These are phyloP conservation scores for Solanum pimpinellifolium DNA, from an alignment of 257 asterid genomes.

Conservation along the genomic window DNA sequence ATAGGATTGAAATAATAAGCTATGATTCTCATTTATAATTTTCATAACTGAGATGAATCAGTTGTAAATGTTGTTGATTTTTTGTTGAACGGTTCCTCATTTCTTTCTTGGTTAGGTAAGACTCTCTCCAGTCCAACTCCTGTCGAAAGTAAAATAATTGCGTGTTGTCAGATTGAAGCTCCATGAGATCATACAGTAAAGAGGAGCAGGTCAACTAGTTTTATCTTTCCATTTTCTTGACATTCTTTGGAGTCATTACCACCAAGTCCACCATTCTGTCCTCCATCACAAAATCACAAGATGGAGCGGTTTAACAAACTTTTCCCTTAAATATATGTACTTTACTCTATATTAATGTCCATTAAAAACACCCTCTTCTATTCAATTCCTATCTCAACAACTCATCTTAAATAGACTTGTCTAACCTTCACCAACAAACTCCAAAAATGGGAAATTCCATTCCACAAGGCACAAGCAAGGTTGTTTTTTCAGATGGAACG, in stretches of 20 bases:
- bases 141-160: background rate
- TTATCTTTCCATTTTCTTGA: slow-evolving; percentile 2
- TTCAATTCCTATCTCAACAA: background rate
- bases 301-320: slow-evolving; percentile 88
- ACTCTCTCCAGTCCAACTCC: slow-evolving; percentile 1
- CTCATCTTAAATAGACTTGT: background rate
- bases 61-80: slow-evolving; percentile 3
- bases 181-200: background rate
- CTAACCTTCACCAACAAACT: background rate
- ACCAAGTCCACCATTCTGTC: slow-evolving; percentile 58
- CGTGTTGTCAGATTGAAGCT: background rate
- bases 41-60: background rate
- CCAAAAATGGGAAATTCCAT: slow-evolving; percentile 57
- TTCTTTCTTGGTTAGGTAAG: slow-evolving; percentile 31
- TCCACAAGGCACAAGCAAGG: slow-evolving; percentile 34
- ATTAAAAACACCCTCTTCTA: background rate
- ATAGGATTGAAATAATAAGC: background rate
- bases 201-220: slow-evolving; percentile 3
- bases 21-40: background rate
- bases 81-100: slow-evolving; percentile 67
- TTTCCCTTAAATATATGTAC: slow-evolving; percentile 3
- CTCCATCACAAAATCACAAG: slow-evolving; percentile 17
- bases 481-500: slow-evolving; percentile 49
- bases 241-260: slow-evolving; percentile 7
- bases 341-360: background rate